These are phyloP conservation scores for Trichosanthes truncata DNA, from an alignment of 306 rosid genomes.

Conservation along the genomic window DNA sequence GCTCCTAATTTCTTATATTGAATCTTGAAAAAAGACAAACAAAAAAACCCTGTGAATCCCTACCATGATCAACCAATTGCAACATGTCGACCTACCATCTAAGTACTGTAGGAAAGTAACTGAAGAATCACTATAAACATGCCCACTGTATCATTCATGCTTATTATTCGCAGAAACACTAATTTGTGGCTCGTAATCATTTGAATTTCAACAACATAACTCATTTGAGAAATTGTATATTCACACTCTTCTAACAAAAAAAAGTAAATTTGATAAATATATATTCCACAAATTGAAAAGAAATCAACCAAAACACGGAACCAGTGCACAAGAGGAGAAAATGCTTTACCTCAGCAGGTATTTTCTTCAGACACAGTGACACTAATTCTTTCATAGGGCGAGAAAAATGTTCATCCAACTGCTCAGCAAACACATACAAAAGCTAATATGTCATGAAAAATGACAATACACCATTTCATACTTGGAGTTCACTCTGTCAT, in stretches of 20 bases:
- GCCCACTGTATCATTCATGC: neutral
- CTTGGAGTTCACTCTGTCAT: neutral
- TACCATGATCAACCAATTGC: neutral
- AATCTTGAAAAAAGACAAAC: neutral
- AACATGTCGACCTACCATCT: neutral
- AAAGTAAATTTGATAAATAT: neutral
- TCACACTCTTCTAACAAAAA: neutral
- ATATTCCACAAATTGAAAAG: neutral
- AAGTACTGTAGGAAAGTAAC: neutral
- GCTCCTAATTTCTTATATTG: neutral
- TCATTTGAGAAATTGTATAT: neutral
- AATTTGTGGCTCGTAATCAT: neutral
- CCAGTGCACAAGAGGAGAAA: neutral
- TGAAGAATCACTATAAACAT: neutral
- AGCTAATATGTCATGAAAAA: neutral
- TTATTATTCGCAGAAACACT: neutral
- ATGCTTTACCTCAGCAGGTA: constrained; percentile 81
- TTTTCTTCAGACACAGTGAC: constrained; percentile 80
- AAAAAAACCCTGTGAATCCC: neutral
- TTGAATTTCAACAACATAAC: neutral
- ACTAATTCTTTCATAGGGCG: constrained; percentile 95
- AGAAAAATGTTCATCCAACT: constrained; percentile 98
- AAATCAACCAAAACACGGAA: neutral
- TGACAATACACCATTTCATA: neutral
- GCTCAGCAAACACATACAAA: constrained; percentile 26